Conservation (phyloP, 129 eudicot species). For the Chrysanthemum lavandulifolium region DNA sequence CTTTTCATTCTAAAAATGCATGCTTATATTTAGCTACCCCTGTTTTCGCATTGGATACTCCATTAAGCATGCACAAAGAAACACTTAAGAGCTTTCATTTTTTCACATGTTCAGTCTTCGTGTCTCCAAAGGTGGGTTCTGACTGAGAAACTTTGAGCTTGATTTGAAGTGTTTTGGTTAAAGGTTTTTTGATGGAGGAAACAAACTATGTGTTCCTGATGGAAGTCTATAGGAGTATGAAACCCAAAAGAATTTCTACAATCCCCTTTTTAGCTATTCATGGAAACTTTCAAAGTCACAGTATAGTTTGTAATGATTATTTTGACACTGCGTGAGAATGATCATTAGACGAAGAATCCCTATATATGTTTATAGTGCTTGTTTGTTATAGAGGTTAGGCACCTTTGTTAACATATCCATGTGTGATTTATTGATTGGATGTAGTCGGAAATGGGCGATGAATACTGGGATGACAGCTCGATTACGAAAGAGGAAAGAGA, state of each 20-base stretch:
- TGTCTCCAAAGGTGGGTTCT: too few relatives aligned
- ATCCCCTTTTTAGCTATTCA: neutral
- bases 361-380: neutral
- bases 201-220: neutral
- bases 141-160: too few relatives aligned
- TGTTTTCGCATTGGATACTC: neutral
- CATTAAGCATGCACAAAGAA: neutral
- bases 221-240: neutral
- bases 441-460: slow-evolving; percentile 29
- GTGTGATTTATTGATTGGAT: slow-evolving; percentile 8
- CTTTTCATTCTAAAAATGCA: neutral
- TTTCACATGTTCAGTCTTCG: too few relatives aligned
- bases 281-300: neutral
- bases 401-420: neutral
- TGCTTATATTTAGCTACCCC: neutral
- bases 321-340: neutral
- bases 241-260: neutral
- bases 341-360: neutral
- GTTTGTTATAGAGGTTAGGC: neutral
- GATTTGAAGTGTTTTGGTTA: neutral
- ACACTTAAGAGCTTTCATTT: slow-evolving; percentile 10
- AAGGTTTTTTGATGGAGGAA: neutral
- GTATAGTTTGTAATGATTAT: neutral
- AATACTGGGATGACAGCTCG: slow-evolving; percentile 80
- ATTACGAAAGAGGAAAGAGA: slow-evolving; percentile 80